Conservation (phyloP, 2,329 filamentous ascomycete genomes). For the Xylaria polymorpha region DNA sequence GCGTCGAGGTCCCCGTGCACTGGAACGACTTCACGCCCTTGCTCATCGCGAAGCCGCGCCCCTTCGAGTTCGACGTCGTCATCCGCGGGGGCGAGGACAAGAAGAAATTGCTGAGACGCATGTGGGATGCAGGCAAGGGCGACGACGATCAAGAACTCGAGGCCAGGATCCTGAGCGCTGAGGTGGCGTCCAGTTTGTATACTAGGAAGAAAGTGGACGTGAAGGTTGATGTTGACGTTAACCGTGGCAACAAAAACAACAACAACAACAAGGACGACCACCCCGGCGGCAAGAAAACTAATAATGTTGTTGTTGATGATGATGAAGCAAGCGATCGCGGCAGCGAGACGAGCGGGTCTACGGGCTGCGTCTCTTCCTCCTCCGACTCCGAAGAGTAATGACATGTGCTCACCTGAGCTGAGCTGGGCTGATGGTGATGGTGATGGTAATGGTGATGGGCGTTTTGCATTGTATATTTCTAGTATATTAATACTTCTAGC, state of each 20-base stretch:
- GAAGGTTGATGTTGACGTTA: not conserved
- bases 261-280: too few relatives aligned
- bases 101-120: constrained; percentile 45
- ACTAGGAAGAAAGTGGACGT: not conserved
- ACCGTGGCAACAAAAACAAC: too few relatives aligned
- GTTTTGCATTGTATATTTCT: not conserved
- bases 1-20: constrained; percentile 53
- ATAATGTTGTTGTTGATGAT: constrained; percentile 1
- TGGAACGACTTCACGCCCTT: constrained; percentile 59
- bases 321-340: constrained; percentile 35
- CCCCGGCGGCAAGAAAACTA: too few relatives aligned
- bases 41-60: constrained; percentile 57
- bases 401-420: too few relatives aligned
- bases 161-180: not conserved
- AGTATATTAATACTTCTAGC: not conserved
- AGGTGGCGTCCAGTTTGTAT: not conserved
- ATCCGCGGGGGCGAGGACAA: constrained; percentile 47
- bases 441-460: not conserved
- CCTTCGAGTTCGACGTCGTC: constrained; percentile 54
- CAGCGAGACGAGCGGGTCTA: constrained; percentile 36
- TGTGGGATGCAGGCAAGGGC: constrained; percentile 53
- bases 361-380: constrained; percentile 1
- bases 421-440: too few relatives aligned
- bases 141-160: constrained; percentile 48
- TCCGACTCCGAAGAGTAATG: not conserved